Percentiles rank a stretch among this genome's conserved stretches.
Evolutionary conservation across 2,329 filamentous ascomycete genomes (phyloP).

Genomic region (Cladosporium velox): DNA sequence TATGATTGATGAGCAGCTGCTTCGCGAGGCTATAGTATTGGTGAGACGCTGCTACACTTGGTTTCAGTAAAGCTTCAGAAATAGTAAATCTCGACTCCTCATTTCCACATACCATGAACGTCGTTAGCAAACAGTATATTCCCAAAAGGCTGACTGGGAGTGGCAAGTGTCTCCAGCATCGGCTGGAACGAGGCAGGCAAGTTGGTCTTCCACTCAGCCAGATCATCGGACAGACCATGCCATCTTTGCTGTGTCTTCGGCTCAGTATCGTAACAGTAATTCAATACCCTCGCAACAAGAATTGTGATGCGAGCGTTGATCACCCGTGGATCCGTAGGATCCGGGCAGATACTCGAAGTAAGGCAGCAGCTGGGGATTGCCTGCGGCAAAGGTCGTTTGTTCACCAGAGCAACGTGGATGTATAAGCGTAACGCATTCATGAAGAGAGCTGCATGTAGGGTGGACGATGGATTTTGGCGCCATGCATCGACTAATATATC

Average conservation of each 20-base stretch:
- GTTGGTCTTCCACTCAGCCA: neutral
- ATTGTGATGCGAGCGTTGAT: neutral
- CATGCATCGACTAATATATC: neutral
- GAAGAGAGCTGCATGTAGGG: conserved; percentile 23
- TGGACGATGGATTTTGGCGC: conserved; percentile 19
- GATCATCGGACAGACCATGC: neutral
- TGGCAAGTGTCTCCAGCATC: neutral
- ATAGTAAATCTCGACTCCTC: neutral
- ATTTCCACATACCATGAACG: neutral
- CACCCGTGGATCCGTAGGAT: neutral
- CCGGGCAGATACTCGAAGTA: neutral
- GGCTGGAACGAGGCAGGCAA: neutral
- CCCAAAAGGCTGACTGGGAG: neutral
- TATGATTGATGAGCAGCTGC: neutral
- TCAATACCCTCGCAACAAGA: neutral
- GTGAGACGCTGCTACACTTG: neutral
- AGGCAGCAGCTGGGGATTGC: neutral
- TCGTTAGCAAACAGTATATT: neutral
- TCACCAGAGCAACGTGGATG: conserved; percentile 21
- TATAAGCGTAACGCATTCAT: conserved; percentile 22
- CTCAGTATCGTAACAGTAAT: neutral
- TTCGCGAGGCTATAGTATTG: neutral
- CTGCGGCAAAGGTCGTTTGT: conserved; percentile 13
- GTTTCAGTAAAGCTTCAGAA: neutral
- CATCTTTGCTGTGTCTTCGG: neutral